These are phyloP conservation scores for Aciculosporium take DNA, from an alignment of 2,329 filamentous ascomycete genomes.

Conservation along the genomic window DNA sequence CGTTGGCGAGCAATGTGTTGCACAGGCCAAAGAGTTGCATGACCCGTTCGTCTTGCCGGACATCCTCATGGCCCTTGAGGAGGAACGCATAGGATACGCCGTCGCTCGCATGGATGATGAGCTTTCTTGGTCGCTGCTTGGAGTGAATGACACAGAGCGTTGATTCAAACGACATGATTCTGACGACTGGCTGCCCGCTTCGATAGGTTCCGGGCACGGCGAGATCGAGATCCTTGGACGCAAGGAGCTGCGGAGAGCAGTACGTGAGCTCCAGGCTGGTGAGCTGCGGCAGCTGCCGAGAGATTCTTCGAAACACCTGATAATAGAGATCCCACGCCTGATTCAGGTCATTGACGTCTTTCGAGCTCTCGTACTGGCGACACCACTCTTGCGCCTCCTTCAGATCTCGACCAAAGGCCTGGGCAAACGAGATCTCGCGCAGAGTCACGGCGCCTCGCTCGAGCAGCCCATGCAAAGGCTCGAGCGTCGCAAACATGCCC, in stretches of 20 bases:
- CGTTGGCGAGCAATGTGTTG: conserved; percentile 86
- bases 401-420: conserved; percentile 90
- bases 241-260: conserved; percentile 85
- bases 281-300: conserved; percentile 80
- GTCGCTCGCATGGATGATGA: conserved; percentile 79
- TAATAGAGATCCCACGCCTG: conserved; percentile 99
- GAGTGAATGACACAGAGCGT: conserved; percentile 88
- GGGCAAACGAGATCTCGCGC: conserved; percentile 90
- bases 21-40: conserved; percentile 98
- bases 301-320: conserved; percentile 92
- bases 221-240: conserved; percentile 72
- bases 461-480: conserved; percentile 80
- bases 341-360: conserved; percentile 86
- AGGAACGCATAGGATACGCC: conserved; percentile 76
- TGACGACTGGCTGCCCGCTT: conserved; percentile 62
- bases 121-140: conserved; percentile 86
- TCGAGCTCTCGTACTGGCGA: conserved; percentile 74
- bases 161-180: conserved; percentile 79
- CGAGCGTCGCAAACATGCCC: conserved; percentile 87
- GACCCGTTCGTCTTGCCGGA: conserved; percentile 94
- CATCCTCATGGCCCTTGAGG: conserved; percentile 98
- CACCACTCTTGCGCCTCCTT: conserved; percentile 95
- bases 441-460: conserved; percentile 86
- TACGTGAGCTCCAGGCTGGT: conserved; percentile 90
- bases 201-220: conserved; percentile 93